phyloP scores from a whole-genome alignment of 192 early-diverging fungal species.

The Cetraspora pellucida region DNA sequence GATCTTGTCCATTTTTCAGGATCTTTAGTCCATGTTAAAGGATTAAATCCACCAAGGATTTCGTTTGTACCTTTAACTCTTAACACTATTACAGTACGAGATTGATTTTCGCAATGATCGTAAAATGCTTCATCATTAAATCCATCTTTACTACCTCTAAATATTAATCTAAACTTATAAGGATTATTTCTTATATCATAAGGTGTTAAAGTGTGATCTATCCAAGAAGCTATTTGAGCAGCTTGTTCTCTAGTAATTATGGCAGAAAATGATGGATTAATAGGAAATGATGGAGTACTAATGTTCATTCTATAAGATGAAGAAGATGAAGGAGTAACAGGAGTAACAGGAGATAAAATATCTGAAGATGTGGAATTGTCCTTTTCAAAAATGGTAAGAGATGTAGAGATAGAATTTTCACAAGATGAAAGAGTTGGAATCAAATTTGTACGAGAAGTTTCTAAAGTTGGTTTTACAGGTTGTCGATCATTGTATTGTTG shows the following conservation, averaged over 20 bases:
- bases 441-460: too few relatives aligned
- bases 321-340: too few relatives aligned
- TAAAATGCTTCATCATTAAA: neutral
- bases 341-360: too few relatives aligned
- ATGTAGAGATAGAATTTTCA: too few relatives aligned
- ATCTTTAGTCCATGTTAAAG: neutral
- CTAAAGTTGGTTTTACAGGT: too few relatives aligned
- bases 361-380: too few relatives aligned
- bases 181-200: neutral
- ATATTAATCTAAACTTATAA: slow-evolving; percentile 12
- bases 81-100: neutral
- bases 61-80: neutral
- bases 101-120: neutral
- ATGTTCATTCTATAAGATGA: too few relatives aligned
- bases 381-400: too few relatives aligned
- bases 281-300: too few relatives aligned
- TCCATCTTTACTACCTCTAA: slow-evolving; percentile 6
- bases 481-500: too few relatives aligned
- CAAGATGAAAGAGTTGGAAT: too few relatives aligned
- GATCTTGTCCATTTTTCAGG: neutral
- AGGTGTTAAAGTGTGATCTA: neutral
- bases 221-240: neutral
- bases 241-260: neutral
- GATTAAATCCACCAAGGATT: slow-evolving; percentile 24
- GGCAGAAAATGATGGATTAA: too few relatives aligned